Conservation (phyloP, 345 rosid genomes). For the Abelmoschus esculentus region DNA sequence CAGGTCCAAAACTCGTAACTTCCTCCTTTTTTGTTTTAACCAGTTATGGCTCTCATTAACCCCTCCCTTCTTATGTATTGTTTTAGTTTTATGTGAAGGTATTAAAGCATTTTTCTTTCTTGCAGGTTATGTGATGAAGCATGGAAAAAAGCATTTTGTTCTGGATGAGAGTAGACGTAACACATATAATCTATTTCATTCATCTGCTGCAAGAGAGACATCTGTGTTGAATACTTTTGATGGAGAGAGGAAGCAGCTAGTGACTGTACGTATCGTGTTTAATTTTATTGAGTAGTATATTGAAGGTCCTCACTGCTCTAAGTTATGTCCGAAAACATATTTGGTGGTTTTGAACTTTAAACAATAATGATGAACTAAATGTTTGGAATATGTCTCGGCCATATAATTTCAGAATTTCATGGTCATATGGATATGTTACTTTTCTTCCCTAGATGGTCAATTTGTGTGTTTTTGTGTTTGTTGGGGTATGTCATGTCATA, state of each 20-base stretch:
- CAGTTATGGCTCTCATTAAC: neutral
- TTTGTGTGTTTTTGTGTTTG: neutral
- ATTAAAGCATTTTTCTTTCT: constrained; percentile 10
- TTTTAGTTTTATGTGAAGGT: neutral
- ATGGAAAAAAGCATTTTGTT: constrained; percentile 37
- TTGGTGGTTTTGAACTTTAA: neutral
- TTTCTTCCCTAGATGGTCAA: neutral
- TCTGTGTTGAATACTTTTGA: constrained; percentile 39
- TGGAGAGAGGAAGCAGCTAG: constrained; percentile 47
- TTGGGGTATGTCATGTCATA: neutral
- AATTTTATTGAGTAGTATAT: constrained; percentile 10
- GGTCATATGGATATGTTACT: neutral
- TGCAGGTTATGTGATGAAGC: constrained; percentile 41
- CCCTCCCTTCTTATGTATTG: constrained; percentile 4
- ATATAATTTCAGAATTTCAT: neutral
- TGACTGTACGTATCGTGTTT: constrained; percentile 34
- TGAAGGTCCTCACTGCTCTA: neutral
- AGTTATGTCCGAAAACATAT: neutral
- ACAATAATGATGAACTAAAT: neutral
- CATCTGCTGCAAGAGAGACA: constrained; percentile 22
- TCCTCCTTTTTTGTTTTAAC: neutral
- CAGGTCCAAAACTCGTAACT: constrained; percentile 19
- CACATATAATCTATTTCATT: constrained; percentile 39
- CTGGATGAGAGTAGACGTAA: constrained; percentile 48
- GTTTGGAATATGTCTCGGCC: neutral